Percentiles rank a stretch among this genome's conserved stretches.
phyloP scores from a whole-genome alignment of 2,329 filamentous ascomycete species.

The Elsinoe necatrix region DNA sequence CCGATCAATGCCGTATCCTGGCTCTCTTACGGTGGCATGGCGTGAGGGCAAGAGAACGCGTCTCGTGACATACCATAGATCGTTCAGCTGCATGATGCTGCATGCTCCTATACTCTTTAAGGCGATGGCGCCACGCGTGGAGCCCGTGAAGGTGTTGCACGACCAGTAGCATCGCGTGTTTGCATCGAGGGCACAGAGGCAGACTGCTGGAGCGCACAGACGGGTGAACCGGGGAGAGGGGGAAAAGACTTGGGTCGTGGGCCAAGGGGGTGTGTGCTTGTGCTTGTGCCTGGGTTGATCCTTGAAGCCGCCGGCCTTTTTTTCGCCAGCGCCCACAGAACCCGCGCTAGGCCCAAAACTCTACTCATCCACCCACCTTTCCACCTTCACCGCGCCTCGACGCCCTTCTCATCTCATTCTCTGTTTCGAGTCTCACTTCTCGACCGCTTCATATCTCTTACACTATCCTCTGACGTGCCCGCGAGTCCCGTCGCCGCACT shows the following conservation, averaged over 20 bases:
- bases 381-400: constrained; percentile 12
- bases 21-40: background rate
- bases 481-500: background rate
- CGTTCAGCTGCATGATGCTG: background rate
- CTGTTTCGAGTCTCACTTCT: constrained; percentile 15
- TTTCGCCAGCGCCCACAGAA: background rate
- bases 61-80: constrained; percentile 2
- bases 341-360: constrained; percentile 11
- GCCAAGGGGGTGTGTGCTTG: constrained; percentile 6
- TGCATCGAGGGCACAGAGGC: constrained; percentile 7
- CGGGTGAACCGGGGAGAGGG: constrained; percentile 7
- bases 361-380: constrained; percentile 7
- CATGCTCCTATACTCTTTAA: background rate
- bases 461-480: constrained; percentile 10
- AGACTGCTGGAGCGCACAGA: constrained; percentile 3
- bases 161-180: constrained; percentile 12
- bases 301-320: background rate
- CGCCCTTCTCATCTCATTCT: constrained; percentile 14
- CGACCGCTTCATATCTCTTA: constrained; percentile 13
- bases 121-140: constrained; percentile 5
- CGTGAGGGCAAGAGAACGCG: constrained; percentile 5
- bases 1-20: constrained; percentile 5
- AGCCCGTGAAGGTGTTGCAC: constrained; percentile 12
- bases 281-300: background rate
- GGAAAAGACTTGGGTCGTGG: background rate